Percentiles rank a stretch among this genome's conserved stretches.
phyloP scores from a whole-genome alignment of 2,329 filamentous ascomycete genomes.

The Hirsutella thompsonii region DNA sequence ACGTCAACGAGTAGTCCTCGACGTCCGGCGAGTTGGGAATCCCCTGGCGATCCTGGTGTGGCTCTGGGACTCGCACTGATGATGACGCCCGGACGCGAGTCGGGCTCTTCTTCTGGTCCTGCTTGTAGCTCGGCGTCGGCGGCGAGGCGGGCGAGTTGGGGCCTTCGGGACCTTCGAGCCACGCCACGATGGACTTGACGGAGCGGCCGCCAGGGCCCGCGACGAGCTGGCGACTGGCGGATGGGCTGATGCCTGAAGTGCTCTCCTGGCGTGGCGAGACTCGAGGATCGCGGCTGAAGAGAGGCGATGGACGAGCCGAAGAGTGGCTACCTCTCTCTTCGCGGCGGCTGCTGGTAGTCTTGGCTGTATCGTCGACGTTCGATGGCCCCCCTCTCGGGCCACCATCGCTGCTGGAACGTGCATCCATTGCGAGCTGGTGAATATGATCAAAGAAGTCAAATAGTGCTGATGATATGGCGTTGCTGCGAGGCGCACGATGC shows the following conservation, averaged over 20 bases:
- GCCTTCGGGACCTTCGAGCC: slow-evolving; percentile 18
- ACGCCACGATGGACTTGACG: slow-evolving; percentile 18
- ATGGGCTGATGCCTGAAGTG: background rate
- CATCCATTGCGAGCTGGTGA: no score
- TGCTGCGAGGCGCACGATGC: no score
- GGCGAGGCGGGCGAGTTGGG: slow-evolving; percentile 3
- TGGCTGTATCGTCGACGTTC: background rate
- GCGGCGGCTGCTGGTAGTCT: background rate
- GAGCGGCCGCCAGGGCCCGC: slow-evolving; percentile 7
- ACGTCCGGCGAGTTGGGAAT: slow-evolving; percentile 6
- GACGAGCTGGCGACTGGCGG: background rate
- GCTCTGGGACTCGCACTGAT: no score
- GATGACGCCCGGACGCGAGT: background rate
- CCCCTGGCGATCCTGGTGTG: background rate
- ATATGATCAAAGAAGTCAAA: no score
- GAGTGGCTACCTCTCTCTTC: no score
- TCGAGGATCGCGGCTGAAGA: background rate
- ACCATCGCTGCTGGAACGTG: no score
- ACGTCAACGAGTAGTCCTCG: slow-evolving; percentile 18
- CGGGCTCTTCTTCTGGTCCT: background rate
- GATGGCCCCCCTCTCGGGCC: no score
- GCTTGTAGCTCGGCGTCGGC: background rate
- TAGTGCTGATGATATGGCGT: no score
- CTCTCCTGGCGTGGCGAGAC: background rate
- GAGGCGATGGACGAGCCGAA: no score